Evolutionary conservation across 192 early-diverging fungal genomes (phyloP).

Genomic region (Entomortierella chlamydospora): DNA sequence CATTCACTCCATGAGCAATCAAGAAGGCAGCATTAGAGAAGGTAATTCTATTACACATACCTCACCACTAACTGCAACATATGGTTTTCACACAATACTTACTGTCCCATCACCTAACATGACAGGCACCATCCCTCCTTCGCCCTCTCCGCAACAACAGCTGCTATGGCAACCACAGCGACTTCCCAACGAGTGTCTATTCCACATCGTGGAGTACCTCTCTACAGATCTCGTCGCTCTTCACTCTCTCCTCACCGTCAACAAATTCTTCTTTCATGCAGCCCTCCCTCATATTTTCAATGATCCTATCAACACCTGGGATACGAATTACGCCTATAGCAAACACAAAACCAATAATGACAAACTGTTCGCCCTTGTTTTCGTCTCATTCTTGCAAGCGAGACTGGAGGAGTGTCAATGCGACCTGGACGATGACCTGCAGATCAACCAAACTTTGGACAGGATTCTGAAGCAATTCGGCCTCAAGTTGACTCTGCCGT

Average conservation of each 20-base stretch:
- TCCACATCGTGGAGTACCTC: background rate
- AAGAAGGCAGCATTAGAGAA: no score
- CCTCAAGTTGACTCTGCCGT: background rate
- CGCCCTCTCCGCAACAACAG: no score
- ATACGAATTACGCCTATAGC: background rate
- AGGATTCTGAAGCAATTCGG: background rate
- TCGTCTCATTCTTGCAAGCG: background rate
- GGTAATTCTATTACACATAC: no score
- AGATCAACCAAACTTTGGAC: background rate
- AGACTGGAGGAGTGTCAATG: background rate
- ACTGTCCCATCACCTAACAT: no score
- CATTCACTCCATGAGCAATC: no score
- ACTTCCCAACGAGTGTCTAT: background rate
- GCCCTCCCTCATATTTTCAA: background rate
- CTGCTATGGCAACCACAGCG: no score
- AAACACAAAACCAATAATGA: background rate
- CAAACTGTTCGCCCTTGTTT: background rate
- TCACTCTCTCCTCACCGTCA: background rate
- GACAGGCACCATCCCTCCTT: no score
- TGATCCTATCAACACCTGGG: no score
- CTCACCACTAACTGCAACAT: no score
- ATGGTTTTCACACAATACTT: no score
- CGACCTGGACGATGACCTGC: background rate
- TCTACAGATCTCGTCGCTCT: background rate
- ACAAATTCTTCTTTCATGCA: background rate